Evolutionary conservation across 1,284 basidiomycete species (phyloP), one percentile per base, ranked within the genome.

Genomic region (Pseudozyma sp.): DNA sequence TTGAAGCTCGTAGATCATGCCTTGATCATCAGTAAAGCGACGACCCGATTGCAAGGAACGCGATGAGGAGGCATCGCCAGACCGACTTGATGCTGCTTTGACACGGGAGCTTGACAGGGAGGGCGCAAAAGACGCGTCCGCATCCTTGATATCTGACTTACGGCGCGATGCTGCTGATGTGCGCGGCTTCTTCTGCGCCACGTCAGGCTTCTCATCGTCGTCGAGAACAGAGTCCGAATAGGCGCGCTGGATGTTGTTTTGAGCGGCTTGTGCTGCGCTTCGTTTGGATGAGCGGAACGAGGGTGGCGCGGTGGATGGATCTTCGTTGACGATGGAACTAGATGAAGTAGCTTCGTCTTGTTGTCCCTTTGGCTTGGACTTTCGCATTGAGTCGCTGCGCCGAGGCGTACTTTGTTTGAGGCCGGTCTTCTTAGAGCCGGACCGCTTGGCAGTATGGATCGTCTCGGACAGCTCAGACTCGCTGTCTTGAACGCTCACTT

Each of bases 1-100:
- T n/a, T 75, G 72, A 13, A 70, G 21, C 49, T 75, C 72, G 63
- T 63, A 70, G 2, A 47, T 8, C 6, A n/a, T 6, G 9, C 51
- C 56, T 9, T 59, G 54, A 31, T 67, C 63, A 12, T 45, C 31
- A 39, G 64, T 53, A 50, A 59, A 64, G 6, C 50, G 40, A 16
- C 39, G 21, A 19, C 40, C 43, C 5, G 18, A 12, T 11, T 49
- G 13, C 19, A 49, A 50, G 7, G 45, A 18, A 10, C 49, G 13
- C 19, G 48, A 50, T 8, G 45, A 18, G 6, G 61, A 21, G 16
- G 12, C 40, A 18, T 13, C 39, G 21, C 21, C 34, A 4, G 52
- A 7, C 18, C 52, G 39, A 34, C 39, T 55, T 7, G 56, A 18
- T 5, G 42, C 34, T 36, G 47, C 14, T 51, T 50, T 58, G n/a